A percentile compares a stretch with the other conserved stretches of the same genome.
Evolutionary conservation across 2,329 filamentous ascomycete genomes (phyloP).

Genomic region (Colletotrichum navitas): DNA sequence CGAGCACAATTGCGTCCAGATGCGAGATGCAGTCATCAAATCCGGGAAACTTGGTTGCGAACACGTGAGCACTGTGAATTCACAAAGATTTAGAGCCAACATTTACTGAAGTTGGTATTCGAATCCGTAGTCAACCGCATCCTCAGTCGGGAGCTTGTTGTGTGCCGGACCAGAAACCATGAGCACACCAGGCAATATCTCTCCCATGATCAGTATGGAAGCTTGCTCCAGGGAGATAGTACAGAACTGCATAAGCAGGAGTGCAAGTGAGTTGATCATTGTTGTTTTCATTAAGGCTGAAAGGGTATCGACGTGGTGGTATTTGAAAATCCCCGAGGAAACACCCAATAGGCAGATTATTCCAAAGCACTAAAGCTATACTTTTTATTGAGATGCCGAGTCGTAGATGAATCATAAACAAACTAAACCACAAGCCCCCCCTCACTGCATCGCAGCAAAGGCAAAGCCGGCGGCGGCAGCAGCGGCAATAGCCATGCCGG

Average conservation of each 20-base stretch:
- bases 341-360: not conserved
- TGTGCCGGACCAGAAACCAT: no score
- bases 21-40: no score
- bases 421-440: not conserved
- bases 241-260: not conserved
- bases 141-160: not conserved
- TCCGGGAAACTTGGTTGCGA: not conserved
- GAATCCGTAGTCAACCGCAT: not conserved
- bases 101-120: no score
- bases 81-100: not conserved
- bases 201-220: no score
- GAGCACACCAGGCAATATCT: no score
- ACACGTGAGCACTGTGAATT: not conserved
- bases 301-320: not conserved
- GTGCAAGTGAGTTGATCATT: not conserved
- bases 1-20: not conserved
- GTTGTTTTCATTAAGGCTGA: not conserved
- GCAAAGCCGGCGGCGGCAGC: conserved; percentile 12
- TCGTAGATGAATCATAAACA: not conserved
- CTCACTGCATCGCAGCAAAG: conserved; percentile 3
- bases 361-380: not conserved
- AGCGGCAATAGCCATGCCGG: conserved; percentile 13
- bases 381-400: no score
- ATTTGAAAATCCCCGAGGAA: not conserved
- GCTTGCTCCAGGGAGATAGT: no score